Percentiles rank a stretch among this genome's conserved stretches.
These are phyloP conservation scores for Erysiphe pulchra DNA, from an alignment of 2,329 filamentous ascomycete species.

Conservation along the genomic window DNA sequence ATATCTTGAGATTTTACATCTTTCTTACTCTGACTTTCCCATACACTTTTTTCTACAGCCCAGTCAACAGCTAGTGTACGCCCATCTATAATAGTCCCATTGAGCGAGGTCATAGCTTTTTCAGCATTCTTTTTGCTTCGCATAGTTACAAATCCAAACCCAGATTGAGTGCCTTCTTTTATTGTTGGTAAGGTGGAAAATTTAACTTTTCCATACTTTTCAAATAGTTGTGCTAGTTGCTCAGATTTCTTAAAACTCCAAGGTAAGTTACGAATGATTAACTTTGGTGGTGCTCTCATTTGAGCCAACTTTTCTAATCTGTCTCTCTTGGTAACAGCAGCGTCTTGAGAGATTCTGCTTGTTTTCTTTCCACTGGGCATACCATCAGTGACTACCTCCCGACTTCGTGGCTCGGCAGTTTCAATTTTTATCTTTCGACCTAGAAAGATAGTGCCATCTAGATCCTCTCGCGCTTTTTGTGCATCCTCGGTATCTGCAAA, in stretches of 20 bases:
- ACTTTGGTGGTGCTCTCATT: constrained; percentile 37
- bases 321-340: constrained; percentile 22
- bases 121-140: constrained; percentile 77
- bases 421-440: constrained; percentile 70
- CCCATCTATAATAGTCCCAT: constrained; percentile 75
- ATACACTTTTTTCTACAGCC: constrained; percentile 78
- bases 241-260: constrained; percentile 84
- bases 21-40: constrained; percentile 27
- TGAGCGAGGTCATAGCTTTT: constrained; percentile 59
- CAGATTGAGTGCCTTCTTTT: constrained; percentile 35
- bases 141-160: constrained; percentile 83
- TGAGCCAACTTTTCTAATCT: constrained; percentile 33
- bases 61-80: constrained; percentile 81
- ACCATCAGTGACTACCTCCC: constrained; percentile 29
- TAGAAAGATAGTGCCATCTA: constrained; percentile 53
- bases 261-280: constrained; percentile 80
- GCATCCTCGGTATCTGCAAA: constrained; percentile 89
- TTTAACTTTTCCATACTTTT: constrained; percentile 78
- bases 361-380: constrained; percentile 15
- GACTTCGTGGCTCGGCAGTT: constrained; percentile 61
- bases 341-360: constrained; percentile 14
- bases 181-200: constrained; percentile 61
- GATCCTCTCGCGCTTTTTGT: constrained; percentile 49
- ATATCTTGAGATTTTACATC: constrained; percentile 1
- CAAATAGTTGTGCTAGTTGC: constrained; percentile 55